Conservation (phyloP, 1,284 basidiomycete species). For the Cerioporus squamosus region DNA sequence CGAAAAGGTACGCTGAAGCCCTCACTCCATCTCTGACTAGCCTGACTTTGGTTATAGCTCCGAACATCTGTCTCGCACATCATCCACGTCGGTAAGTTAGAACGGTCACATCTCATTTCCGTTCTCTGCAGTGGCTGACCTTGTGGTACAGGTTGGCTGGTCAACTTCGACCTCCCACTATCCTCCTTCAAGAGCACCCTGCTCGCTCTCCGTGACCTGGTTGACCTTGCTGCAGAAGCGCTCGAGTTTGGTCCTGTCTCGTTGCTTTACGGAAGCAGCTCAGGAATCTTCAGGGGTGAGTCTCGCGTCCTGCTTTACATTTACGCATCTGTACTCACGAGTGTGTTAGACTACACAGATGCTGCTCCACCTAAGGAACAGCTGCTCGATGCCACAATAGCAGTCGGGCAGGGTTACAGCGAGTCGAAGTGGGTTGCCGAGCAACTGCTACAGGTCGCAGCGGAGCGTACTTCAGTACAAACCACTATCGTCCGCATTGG, state of each 20-base stretch:
- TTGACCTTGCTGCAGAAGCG: constrained; percentile 31
- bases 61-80: no score
- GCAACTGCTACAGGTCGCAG: constrained; percentile 22
- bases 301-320: not conserved
- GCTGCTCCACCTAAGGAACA: not conserved
- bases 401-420: constrained; percentile 29
- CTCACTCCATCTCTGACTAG: constrained; percentile 11
- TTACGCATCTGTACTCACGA: no score
- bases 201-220: constrained; percentile 27
- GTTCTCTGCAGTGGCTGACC: no score
- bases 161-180: no score
- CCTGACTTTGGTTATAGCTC: no score
- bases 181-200: no score
- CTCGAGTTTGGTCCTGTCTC: constrained; percentile 23
- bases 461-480: constrained; percentile 17
- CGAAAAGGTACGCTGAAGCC: constrained; percentile 12
- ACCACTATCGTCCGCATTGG: constrained; percentile 29
- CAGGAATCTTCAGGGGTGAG: constrained; percentile 30
- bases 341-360: not conserved
- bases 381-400: constrained; percentile 20
- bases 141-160: no score
- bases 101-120: no score
- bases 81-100: no score
- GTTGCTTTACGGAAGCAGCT: constrained; percentile 32
- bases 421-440: constrained; percentile 35